These are phyloP conservation scores for Rhodotorula sp. DNA, from an alignment of 1,284 basidiomycete species.

Conservation along the genomic window DNA sequence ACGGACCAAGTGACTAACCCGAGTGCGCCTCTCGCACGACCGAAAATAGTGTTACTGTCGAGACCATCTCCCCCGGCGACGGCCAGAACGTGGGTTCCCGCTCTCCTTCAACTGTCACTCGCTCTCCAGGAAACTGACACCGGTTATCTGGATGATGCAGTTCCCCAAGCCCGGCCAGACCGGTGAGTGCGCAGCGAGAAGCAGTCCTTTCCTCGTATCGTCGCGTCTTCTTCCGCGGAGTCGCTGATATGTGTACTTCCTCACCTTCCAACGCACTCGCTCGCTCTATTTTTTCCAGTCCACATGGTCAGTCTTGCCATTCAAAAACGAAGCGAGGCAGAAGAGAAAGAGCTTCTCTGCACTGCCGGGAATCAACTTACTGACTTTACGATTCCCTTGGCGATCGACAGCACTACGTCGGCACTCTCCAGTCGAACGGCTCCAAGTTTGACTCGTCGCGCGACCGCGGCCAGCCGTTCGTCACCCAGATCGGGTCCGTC, in stretches of 20 bases:
- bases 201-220: no score
- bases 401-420: conserved; percentile 7
- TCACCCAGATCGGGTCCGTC: conserved; percentile 10
- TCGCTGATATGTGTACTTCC: no score
- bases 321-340: no score
- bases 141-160: not conserved
- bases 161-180: conserved; percentile 41
- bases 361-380: no score
- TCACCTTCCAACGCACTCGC: no score
- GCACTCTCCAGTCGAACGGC: conserved; percentile 27
- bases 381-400: not conserved
- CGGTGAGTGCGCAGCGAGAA: not conserved
- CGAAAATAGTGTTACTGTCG: conserved; percentile 46
- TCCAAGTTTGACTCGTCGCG: conserved; percentile 48
- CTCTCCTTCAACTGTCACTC: not conserved
- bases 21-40: not conserved
- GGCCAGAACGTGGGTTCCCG: conserved; percentile 47
- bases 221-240: no score
- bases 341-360: no score
- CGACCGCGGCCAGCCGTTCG: conserved; percentile 49
- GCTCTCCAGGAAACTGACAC: not conserved
- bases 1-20: no score
- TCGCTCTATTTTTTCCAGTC: no score
- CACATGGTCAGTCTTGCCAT: no score
- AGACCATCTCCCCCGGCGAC: conserved; percentile 48